Conservation (phyloP, 331 rosid genomes). For the Malus hybrid region DNA sequence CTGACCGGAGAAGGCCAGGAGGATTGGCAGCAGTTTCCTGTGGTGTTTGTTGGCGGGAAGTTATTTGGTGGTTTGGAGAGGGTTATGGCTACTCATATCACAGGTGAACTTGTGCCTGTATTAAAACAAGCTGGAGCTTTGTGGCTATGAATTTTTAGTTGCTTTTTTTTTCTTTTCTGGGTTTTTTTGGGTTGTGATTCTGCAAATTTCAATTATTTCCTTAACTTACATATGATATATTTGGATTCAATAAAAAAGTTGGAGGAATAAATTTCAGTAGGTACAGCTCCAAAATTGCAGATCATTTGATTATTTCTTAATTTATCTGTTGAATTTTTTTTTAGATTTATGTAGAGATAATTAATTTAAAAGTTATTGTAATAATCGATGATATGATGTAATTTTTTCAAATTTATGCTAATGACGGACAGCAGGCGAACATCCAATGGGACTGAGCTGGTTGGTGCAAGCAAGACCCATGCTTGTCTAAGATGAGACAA, state of each 20-base stretch:
- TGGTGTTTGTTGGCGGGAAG: constrained; percentile 86
- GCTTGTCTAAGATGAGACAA: not conserved
- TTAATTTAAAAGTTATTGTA: not conserved
- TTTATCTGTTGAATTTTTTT: not conserved
- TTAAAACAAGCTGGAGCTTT: constrained; percentile 91
- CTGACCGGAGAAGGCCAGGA: not conserved
- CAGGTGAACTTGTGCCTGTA: constrained; percentile 84
- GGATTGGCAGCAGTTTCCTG: constrained; percentile 55
- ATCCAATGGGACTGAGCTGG: not conserved
- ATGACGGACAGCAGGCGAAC: not conserved
- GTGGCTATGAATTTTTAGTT: constrained; percentile 56
- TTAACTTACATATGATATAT: not conserved
- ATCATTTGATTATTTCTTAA: not conserved
- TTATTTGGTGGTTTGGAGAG: constrained; percentile 85
- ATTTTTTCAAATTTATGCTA: not conserved
- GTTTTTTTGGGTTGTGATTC: not conserved
- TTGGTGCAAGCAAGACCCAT: not conserved
- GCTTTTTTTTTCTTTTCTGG: not conserved
- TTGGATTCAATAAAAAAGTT: not conserved
- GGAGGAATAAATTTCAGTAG: not conserved
- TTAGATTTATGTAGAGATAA: not conserved
- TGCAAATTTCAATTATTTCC: not conserved
- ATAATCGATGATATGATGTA: not conserved
- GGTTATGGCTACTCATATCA: constrained; percentile 80
- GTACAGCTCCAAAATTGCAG: not conserved